Evolutionary conservation across 2,329 filamentous ascomycete genomes (phyloP).

Genomic region (Neonectria hederae): DNA sequence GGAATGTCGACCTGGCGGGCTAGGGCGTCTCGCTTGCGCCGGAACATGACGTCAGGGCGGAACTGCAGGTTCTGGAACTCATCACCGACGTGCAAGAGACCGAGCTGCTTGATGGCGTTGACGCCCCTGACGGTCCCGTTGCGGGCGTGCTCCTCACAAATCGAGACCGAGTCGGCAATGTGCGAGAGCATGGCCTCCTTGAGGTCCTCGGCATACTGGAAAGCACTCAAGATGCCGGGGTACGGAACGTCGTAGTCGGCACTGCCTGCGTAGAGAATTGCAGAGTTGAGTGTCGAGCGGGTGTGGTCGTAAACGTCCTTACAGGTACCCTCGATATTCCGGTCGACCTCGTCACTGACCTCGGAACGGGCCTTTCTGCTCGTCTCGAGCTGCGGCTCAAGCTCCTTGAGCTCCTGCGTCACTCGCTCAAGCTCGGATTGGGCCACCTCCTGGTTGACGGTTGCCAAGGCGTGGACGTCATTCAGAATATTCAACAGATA

Average conservation of each 20-base stretch:
- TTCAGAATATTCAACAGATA: conserved; percentile 94
- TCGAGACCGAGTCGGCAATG: conserved; percentile 79
- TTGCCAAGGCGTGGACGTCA: conserved; percentile 84
- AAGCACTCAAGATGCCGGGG: conserved; percentile 83
- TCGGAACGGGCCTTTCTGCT: conserved; percentile 82
- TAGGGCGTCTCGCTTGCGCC: conserved; percentile 79
- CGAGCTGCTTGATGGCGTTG: conserved; percentile 86
- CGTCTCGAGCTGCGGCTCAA: conserved; percentile 87
- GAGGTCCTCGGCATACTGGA: conserved; percentile 92
- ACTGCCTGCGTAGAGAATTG: conserved; percentile 81
- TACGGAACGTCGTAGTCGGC: conserved; percentile 85
- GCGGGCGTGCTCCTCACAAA: conserved; percentile 88
- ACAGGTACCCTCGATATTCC: conserved; percentile 84
- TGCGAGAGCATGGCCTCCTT: conserved; percentile 92
- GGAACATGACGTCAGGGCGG: conserved; percentile 94
- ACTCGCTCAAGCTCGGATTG: conserved; percentile 86
- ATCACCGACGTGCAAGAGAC: conserved; percentile 86
- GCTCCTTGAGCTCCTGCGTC: conserved; percentile 77
- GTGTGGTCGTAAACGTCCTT: conserved; percentile 88
- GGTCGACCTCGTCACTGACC: conserved; percentile 83
- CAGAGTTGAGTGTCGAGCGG: conserved; percentile 75
- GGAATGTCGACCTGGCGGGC: conserved; percentile 88
- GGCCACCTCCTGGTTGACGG: conserved; percentile 87
- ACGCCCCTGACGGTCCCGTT: conserved; percentile 81
- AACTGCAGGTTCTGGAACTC: conserved; percentile 89